Evolutionary conservation across 495 filamentous ascomycete genomes (phyloP).

Genomic region (Opeltia flavorubescens): DNA sequence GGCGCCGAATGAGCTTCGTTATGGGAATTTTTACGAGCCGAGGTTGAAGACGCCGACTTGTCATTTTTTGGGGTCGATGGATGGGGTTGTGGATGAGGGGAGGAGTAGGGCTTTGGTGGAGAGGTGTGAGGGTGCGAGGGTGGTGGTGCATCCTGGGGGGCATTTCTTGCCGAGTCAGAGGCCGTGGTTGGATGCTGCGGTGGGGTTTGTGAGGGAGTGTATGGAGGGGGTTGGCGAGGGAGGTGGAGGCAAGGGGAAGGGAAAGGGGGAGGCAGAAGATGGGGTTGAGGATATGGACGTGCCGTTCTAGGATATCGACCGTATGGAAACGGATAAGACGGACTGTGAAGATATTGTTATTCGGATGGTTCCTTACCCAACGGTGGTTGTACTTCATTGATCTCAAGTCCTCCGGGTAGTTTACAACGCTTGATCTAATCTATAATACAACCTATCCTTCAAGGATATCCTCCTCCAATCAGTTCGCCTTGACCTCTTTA

Average conservation of each 20-base stretch:
- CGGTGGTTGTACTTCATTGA: too few relatives aligned
- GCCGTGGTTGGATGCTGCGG: conserved; percentile 61
- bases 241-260: conserved; percentile 19
- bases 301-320: conserved; percentile 33
- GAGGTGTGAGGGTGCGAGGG: conserved; percentile 44
- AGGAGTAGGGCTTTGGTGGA: conserved; percentile 52
- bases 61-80: conserved; percentile 71
- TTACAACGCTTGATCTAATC: background rate
- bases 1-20: conserved; percentile 45
- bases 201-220: conserved; percentile 57
- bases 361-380: too few relatives aligned
- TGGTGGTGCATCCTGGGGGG: conserved; percentile 80
- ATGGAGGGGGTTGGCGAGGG: conserved; percentile 24
- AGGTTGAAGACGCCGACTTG: conserved; percentile 61
- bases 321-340: background rate
- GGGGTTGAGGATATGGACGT: conserved; percentile 53
- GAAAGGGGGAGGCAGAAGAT: conserved; percentile 32
- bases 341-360: too few relatives aligned
- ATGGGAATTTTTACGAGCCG: conserved; percentile 61
- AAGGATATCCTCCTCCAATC: background rate
- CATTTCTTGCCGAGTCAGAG: conserved; percentile 79
- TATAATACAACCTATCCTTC: background rate
- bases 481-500: conserved; percentile 29
- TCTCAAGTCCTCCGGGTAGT: too few relatives aligned
- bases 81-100: conserved; percentile 75